A percentile compares a stretch with the other conserved stretches of the same genome.
Conservation (phyloP, 2,329 filamentous ascomycete genomes). For the Colletotrichum melonis region DNA sequence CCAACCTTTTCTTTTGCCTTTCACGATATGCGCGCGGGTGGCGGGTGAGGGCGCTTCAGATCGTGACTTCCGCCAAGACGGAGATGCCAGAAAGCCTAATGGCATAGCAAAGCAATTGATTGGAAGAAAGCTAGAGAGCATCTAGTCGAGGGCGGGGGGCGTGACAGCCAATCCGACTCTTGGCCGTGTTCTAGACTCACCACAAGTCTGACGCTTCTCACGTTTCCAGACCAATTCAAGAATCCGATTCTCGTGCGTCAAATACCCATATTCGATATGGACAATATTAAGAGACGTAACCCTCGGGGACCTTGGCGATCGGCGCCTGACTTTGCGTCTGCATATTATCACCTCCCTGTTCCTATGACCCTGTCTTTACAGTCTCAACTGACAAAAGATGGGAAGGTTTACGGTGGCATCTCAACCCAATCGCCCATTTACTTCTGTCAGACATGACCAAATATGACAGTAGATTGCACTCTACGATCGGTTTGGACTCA, state of each 20-base stretch:
- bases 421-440: neutral
- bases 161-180: neutral
- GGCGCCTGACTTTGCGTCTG: neutral
- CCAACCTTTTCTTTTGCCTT: neutral
- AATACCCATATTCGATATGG: neutral
- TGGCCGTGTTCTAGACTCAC: neutral
- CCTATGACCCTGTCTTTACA: neutral
- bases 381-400: neutral
- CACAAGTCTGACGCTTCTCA: neutral
- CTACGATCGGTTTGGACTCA: too few species aligned
- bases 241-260: neutral
- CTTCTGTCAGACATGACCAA: neutral
- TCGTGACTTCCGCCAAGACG: neutral
- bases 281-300: neutral
- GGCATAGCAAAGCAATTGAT: neutral
- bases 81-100: neutral
- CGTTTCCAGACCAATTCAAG: neutral
- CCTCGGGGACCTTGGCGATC: neutral
- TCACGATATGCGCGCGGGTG: neutral
- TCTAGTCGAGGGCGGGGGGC: too few species aligned
- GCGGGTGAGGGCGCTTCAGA: neutral
- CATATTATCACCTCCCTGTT: neutral
- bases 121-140: neutral
- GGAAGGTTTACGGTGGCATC: neutral
- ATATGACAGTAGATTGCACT: neutral